Conservation (phyloP, 257 asterid species). For the Solanum sejunctum region DNA sequence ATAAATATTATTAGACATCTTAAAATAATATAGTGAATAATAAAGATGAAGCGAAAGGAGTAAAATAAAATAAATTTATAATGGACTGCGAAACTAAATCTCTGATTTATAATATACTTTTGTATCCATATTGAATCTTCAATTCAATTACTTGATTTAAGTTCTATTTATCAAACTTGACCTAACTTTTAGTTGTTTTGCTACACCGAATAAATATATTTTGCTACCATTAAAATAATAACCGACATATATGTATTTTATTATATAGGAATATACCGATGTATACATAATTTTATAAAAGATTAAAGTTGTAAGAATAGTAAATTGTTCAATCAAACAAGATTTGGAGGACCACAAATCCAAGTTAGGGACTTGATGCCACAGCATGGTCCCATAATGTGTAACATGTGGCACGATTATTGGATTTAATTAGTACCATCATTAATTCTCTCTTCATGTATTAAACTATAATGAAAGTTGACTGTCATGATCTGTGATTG, state of each 20-base stretch:
- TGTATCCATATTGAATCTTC: neutral
- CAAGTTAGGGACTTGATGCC: slow-evolving; percentile 22
- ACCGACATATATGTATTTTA: neutral
- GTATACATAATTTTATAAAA: neutral
- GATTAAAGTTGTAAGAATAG: neutral
- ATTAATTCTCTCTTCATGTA: neutral
- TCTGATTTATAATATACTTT: neutral
- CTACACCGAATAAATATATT: neutral
- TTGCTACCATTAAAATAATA: neutral
- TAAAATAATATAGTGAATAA: too few species aligned
- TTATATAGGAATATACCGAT: neutral
- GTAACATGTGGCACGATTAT: slow-evolving; percentile 4
- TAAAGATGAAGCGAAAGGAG: too few species aligned
- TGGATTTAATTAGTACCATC: slow-evolving; percentile 2
- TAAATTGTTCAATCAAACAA: neutral
- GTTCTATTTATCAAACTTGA: neutral
- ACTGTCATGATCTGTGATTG: slow-evolving; percentile 8
- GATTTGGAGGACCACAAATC: slow-evolving; percentile 26
- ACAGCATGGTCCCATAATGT: slow-evolving; percentile 11
- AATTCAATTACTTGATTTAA: neutral
- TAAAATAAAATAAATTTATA: neutral
- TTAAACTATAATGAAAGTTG: slow-evolving; percentile 8
- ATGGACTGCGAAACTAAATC: neutral
- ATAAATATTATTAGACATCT: too few species aligned
- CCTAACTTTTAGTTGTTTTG: neutral